phyloP scores from a whole-genome alignment of 495 filamentous ascomycete genomes.

The Tuber microsphaerosporum region DNA sequence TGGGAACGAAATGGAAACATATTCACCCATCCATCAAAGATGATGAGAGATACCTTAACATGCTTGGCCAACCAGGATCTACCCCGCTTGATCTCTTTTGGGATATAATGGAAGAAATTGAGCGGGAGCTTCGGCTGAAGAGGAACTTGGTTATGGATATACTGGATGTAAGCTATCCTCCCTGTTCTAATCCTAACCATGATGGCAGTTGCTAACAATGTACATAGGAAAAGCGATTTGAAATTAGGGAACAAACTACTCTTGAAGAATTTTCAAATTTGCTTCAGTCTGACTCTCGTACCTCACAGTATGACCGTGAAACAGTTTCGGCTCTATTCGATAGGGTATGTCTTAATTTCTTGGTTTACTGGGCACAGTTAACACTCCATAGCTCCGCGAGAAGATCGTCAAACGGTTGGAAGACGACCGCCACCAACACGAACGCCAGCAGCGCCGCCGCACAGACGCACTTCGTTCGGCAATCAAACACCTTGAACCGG shows the following conservation, averaged over 20 bases:
- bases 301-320: constrained; percentile 71
- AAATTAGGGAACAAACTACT: constrained; percentile 76
- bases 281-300: constrained; percentile 74
- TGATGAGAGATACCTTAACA: constrained; percentile 74
- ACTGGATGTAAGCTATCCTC: constrained; percentile 63
- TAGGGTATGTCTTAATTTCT: constrained; percentile 46
- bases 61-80: constrained; percentile 81
- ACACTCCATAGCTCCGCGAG: constrained; percentile 58
- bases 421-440: constrained; percentile 74
- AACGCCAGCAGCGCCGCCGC: constrained; percentile 77
- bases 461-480: constrained; percentile 77
- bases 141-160: constrained; percentile 84
- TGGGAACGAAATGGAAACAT: constrained; percentile 81
- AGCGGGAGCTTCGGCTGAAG: constrained; percentile 68
- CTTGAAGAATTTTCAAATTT: constrained; percentile 76
- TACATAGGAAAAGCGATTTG: constrained; percentile 74
- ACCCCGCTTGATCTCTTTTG: constrained; percentile 92
- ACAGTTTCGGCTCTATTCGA: constrained; percentile 72
- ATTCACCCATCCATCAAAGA: constrained; percentile 68
- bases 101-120: constrained; percentile 93
- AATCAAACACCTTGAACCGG: constrained; percentile 88
- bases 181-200: constrained; percentile 10
- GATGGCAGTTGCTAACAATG: constrained; percentile 19
- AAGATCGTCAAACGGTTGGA: constrained; percentile 68
- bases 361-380: constrained; percentile 11